Evolutionary conservation across 2,329 filamentous ascomycete genomes (phyloP), one percentile per base, ranked within the genome.

Genomic region (Cylindrodendrum hubeiense): DNA sequence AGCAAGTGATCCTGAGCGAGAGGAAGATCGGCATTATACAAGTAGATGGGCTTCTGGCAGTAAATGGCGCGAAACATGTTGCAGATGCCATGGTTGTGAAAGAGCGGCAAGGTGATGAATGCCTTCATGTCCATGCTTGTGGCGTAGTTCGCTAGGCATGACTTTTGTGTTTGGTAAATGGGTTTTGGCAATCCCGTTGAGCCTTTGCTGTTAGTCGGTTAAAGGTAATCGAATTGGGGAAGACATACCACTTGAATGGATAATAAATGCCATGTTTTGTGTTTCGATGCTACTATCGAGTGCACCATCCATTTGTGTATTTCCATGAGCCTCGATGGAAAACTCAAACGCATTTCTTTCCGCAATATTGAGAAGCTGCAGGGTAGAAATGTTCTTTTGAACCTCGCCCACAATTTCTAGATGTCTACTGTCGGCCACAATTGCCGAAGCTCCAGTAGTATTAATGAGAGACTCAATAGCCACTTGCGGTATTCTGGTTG

Each of bases 181-280:
- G 88, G 87, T 67, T 90, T 90, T 0, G 89, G 89, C 6, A 90
- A 79, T 0, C 88, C 88, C 6, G 89, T 90, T 0, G 85, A 88
- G n/a, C 89, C 88, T 74, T 60, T 34, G 60, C 10, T 44, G 50
- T 60, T 30, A 63, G 60, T 8, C 7, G 2, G 4, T 28, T 24
- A 30, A 75, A 79, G 78, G n/a, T n/a, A n/a, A n/a, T 51, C 71
- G 73, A 30, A n/a, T 34, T 9, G 8, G n/a, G 15, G 6, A 76
- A 67, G 4, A 47, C 72, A 49, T 60, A 76, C 73, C 77, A 41
- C 74, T 77, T 2, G 77, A 79, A 47, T 78, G 77, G 24, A 79
- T 77, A 60, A 79, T 77, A 24, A 73, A 77, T 5, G 71, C 76
- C 74, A 58, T 75, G 51, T 63, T 69, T 55, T 8, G 72, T 73